Evolutionary conservation across 345 rosid genomes (phyloP).

Genomic region (Gossypium turneri): DNA sequence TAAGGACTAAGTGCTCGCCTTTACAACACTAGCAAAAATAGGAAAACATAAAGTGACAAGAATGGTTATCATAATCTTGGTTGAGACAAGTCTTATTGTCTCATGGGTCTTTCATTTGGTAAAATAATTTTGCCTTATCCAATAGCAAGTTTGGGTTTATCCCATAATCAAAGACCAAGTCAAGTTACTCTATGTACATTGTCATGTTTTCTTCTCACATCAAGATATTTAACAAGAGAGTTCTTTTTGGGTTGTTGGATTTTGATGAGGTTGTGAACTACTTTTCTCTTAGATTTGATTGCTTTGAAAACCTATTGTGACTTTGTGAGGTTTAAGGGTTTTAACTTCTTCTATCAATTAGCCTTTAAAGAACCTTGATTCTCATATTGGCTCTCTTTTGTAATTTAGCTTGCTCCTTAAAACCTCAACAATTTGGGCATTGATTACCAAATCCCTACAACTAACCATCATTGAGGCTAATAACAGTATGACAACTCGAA

Average conservation of each 20-base stretch:
- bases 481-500: background rate
- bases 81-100: background rate
- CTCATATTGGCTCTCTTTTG: background rate
- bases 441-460: background rate
- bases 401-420: background rate
- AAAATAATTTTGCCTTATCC: background rate
- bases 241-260: background rate
- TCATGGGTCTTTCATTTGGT: background rate
- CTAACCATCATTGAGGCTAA: background rate
- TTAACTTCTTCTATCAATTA: background rate
- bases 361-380: background rate
- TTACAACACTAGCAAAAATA: too few relatives aligned
- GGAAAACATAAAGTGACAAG: background rate
- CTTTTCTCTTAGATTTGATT: background rate
- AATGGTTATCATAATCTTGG: background rate
- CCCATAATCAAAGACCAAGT: background rate
- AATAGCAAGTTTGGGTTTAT: background rate
- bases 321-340: background rate
- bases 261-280: background rate
- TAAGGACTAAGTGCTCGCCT: too few relatives aligned
- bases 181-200: background rate
- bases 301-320: background rate
- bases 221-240: background rate
- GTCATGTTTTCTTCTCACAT: background rate
- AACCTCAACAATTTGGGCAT: background rate